Evolutionary conservation across 1,284 basidiomycete species (phyloP).

Genomic region (Pascua sp.): DNA sequence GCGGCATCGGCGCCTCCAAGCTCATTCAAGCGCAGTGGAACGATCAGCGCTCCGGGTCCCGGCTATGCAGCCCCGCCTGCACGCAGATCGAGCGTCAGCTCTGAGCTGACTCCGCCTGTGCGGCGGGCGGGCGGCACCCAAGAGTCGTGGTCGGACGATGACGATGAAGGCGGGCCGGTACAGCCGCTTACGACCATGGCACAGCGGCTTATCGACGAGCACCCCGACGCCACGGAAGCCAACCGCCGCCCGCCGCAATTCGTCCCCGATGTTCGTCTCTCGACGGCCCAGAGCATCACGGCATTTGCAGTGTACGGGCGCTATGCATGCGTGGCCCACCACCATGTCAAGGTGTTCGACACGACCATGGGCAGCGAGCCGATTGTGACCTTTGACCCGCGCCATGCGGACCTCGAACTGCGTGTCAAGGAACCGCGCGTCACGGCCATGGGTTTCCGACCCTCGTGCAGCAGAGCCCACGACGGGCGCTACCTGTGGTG

Average conservation of each 20-base stretch:
- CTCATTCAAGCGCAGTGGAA: too few species aligned
- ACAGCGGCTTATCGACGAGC: constrained; percentile 56
- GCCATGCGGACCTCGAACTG: constrained; percentile 57
- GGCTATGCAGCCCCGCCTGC: background rate
- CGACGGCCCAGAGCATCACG: constrained; percentile 50
- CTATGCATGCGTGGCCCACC: constrained; percentile 60
- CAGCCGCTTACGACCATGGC: constrained; percentile 22
- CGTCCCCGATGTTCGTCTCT: constrained; percentile 40
- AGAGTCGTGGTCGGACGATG: constrained; percentile 27
- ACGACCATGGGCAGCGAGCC: constrained; percentile 39
- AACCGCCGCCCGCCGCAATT: constrained; percentile 69
- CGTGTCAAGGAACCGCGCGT: constrained; percentile 65
- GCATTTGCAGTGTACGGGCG: constrained; percentile 62
- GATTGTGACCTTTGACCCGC: constrained; percentile 60
- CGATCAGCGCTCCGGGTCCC: too few species aligned
- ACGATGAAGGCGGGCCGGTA: constrained; percentile 27
- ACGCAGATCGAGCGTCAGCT: background rate
- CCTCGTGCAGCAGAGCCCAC: constrained; percentile 53
- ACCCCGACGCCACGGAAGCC: constrained; percentile 76
- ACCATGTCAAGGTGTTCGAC: constrained; percentile 61
- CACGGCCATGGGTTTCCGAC: constrained; percentile 70
- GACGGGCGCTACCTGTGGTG: constrained; percentile 65
- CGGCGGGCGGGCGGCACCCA: background rate
- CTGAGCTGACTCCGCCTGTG: constrained; percentile 3
- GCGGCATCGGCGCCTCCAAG: background rate